A percentile compares a stretch with the other conserved stretches of the same genome.
phyloP scores from a whole-genome alignment of 495 filamentous ascomycete genomes.

The Parathielavia appendiculata region DNA sequence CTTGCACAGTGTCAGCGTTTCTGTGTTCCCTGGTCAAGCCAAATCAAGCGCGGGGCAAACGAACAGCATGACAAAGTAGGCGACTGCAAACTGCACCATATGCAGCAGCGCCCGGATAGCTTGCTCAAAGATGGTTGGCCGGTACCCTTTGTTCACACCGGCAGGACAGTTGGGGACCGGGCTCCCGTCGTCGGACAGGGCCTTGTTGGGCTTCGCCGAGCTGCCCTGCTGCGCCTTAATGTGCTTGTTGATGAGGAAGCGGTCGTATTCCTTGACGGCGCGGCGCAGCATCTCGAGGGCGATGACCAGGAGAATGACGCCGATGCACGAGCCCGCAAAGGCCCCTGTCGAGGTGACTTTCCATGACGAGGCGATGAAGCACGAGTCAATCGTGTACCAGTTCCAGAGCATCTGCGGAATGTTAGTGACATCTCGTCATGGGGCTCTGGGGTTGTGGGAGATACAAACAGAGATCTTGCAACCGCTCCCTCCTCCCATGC shows the following conservation, averaged over 20 bases:
- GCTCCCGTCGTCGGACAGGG: constrained; percentile 1
- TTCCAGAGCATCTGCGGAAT: constrained; percentile 63
- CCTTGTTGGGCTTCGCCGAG: not conserved
- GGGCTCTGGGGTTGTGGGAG: no score
- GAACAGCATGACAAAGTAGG: constrained; percentile 64
- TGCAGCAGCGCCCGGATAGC: constrained; percentile 57
- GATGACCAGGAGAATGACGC: constrained; percentile 58
- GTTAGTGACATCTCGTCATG: not conserved
- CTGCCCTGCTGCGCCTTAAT: not conserved
- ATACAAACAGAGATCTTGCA: constrained; percentile 19
- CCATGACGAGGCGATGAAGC: constrained; percentile 64
- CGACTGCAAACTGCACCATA: constrained; percentile 62
- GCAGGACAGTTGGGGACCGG: not conserved
- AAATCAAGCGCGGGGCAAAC: not conserved
- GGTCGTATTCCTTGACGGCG: constrained; percentile 55
- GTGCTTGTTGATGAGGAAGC: constrained; percentile 47
- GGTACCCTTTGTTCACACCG: constrained; percentile 26
- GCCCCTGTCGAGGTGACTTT: constrained; percentile 55
- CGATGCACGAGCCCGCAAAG: constrained; percentile 69
- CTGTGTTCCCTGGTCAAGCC: no score
- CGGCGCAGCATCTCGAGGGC: constrained; percentile 60
- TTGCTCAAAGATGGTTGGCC: constrained; percentile 54
- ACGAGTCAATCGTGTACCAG: constrained; percentile 65
- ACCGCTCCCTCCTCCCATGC: constrained; percentile 13
- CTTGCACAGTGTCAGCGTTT: constrained; percentile 1